Evolutionary conservation across 140 eudicot genomes (phyloP).

Genomic region (Flaveria floridana): DNA sequence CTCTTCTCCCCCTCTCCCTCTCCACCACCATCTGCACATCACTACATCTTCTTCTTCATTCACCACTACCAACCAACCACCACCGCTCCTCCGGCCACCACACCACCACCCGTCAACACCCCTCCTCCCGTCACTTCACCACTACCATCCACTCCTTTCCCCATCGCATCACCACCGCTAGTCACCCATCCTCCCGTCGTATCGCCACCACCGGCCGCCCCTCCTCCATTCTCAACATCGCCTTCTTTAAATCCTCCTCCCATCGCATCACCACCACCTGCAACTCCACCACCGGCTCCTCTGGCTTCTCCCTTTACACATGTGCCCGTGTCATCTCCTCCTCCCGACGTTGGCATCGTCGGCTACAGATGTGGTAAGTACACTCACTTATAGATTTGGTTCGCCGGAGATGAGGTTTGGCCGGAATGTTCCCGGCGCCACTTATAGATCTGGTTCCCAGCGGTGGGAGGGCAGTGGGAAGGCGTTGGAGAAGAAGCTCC

Average conservation of each 20-base stretch:
- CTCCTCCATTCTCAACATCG: conserved; percentile 38
- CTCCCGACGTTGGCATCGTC: too few relatives aligned
- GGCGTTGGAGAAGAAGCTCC: too few relatives aligned
- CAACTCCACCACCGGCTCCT: conserved; percentile 49
- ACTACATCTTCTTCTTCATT: too few relatives aligned
- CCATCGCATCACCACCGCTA: conserved; percentile 40
- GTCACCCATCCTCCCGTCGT: conserved; percentile 38
- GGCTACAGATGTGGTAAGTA: too few relatives aligned
- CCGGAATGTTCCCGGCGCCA: too few relatives aligned
- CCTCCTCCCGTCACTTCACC: too few relatives aligned
- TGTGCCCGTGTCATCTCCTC: conserved; percentile 10
- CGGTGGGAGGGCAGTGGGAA: too few relatives aligned
- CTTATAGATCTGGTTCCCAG: too few relatives aligned
- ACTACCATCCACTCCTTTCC: neutral
- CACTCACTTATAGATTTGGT: too few relatives aligned
- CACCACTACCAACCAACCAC: conserved; percentile 38
- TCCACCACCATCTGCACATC: too few relatives aligned
- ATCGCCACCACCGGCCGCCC: conserved; percentile 39
- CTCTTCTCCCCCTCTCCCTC: too few relatives aligned
- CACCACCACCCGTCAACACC: conserved; percentile 36
- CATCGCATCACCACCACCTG: conserved; percentile 31
- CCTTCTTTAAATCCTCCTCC: conserved; percentile 42
- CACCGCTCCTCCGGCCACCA: conserved; percentile 33
- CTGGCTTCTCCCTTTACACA: conserved; percentile 43
- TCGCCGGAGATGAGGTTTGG: too few relatives aligned